Conservation (phyloP, 495 filamentous ascomycete species). For the Xylaria acuta region DNA sequence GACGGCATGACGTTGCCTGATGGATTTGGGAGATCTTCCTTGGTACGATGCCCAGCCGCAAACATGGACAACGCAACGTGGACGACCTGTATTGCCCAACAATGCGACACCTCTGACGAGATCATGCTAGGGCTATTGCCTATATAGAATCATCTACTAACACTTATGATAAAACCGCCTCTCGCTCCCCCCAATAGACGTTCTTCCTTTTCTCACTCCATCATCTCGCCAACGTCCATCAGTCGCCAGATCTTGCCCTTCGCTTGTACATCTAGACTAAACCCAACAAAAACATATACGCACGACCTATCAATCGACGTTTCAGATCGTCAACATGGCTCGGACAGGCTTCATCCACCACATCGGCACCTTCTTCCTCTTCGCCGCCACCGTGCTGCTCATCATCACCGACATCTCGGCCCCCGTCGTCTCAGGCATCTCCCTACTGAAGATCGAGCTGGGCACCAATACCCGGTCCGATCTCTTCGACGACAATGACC, state of each 20-base stretch:
- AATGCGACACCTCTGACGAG: slow-evolving; percentile 14
- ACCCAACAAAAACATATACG: neutral
- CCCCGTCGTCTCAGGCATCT: slow-evolving; percentile 60
- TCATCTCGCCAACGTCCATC: neutral
- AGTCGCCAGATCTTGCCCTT: neutral
- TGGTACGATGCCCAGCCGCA: slow-evolving; percentile 1
- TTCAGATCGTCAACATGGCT: slow-evolving; percentile 42
- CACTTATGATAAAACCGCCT: neutral
- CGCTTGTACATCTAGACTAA: neutral
- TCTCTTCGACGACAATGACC: slow-evolving; percentile 12
- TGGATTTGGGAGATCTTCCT: neutral
- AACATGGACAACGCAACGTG: slow-evolving; percentile 14
- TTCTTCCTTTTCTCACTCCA: neutral
- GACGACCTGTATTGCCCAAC: neutral
- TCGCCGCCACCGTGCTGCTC: slow-evolving; percentile 59
- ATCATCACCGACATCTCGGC: slow-evolving; percentile 65
- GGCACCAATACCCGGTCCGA: slow-evolving; percentile 28
- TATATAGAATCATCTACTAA: neutral
- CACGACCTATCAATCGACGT: neutral
- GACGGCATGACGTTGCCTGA: slow-evolving; percentile 23
- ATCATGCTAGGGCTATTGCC: neutral
- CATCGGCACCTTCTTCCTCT: slow-evolving; percentile 64
- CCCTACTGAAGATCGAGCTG: slow-evolving; percentile 58
- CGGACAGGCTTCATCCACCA: slow-evolving; percentile 61
- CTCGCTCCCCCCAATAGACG: neutral